A percentile compares a stretch with the other conserved stretches of the same genome.
Conservation (phyloP, 2,329 filamentous ascomycete genomes). For the Hymenoscyphus salicellus region DNA sequence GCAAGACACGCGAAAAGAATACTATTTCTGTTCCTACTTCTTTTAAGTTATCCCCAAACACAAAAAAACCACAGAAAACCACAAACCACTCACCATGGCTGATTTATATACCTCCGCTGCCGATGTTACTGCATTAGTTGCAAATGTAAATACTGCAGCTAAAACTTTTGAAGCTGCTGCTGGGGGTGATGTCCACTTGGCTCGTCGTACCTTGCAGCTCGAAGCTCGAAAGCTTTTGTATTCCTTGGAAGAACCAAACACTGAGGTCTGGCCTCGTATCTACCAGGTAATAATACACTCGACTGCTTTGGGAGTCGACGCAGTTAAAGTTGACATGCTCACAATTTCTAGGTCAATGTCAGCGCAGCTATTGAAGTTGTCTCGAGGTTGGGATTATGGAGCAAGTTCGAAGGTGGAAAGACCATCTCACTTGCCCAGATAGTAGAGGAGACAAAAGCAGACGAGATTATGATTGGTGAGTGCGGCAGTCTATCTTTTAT, state of each 20-base stretch:
- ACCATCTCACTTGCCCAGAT: constrained; percentile 21
- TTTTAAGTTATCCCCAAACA: not conserved
- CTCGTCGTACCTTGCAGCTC: constrained; percentile 25
- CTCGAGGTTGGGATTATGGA: constrained; percentile 22
- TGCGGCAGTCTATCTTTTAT: constrained; percentile 1
- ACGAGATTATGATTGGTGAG: constrained; percentile 29
- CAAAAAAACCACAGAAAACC: not conserved
- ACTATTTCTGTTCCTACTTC: not conserved
- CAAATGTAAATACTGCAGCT: constrained; percentile 20
- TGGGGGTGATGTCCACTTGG: constrained; percentile 16
- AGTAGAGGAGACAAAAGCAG: constrained; percentile 21
- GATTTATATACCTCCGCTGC: constrained; percentile 15
- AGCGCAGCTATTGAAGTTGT: constrained; percentile 25
- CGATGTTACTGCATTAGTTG: constrained; percentile 22
- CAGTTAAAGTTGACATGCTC: not conserved
- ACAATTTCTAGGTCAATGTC: constrained; percentile 23
- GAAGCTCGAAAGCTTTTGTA: constrained; percentile 25
- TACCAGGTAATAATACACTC: constrained; percentile 19
- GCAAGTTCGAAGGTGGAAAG: constrained; percentile 25
- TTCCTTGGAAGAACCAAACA: constrained; percentile 28
- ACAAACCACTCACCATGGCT: constrained; percentile 16
- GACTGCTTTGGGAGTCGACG: not conserved
- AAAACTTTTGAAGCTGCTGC: constrained; percentile 16
- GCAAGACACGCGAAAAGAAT: not conserved
- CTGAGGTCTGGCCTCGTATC: constrained; percentile 27